Conservation (phyloP, 768 basidiomycete species). For the Kwoniella mangroviensis region DNA sequence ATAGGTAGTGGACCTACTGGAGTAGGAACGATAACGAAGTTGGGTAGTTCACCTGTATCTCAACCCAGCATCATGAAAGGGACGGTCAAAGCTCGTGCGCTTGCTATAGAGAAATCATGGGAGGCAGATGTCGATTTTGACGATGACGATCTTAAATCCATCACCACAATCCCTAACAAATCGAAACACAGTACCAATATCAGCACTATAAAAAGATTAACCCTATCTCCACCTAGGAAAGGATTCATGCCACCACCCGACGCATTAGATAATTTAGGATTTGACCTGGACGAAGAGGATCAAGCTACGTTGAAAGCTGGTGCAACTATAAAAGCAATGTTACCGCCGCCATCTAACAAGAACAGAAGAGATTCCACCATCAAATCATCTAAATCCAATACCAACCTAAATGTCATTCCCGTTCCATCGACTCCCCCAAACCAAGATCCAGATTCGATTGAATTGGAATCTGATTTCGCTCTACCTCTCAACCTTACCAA, state of each 20-base stretch:
- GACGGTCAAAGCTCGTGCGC: slow-evolving; percentile 29
- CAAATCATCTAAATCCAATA: slow-evolving; percentile 3
- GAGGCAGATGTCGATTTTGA: slow-evolving; percentile 43
- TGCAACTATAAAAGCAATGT: slow-evolving; percentile 49
- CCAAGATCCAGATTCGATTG: slow-evolving; percentile 23
- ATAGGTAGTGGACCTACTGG: slow-evolving; percentile 42
- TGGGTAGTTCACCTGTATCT: slow-evolving; percentile 14
- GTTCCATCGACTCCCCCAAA: slow-evolving; percentile 11
- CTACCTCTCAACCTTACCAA: slow-evolving; percentile 53
- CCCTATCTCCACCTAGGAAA: slow-evolving; percentile 26
- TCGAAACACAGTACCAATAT: not conserved
- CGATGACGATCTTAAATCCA: slow-evolving; percentile 5
- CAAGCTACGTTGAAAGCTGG: slow-evolving; percentile 56
- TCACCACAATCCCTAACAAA: not conserved
- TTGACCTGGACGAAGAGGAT: slow-evolving; percentile 29
- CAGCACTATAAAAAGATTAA: slow-evolving; percentile 15
- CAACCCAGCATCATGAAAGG: slow-evolving; percentile 8
- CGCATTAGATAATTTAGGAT: slow-evolving; percentile 36
- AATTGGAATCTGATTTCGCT: slow-evolving; percentile 48
- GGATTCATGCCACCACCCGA: slow-evolving; percentile 32
- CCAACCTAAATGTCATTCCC: not conserved
- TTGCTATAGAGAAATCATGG: slow-evolving; percentile 37
- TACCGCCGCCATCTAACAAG: slow-evolving; percentile 35
- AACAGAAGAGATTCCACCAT: not conserved
- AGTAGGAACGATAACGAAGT: slow-evolving; percentile 42